Base-by-base conservation (phyloP, 78 protist species). In the Cyanophora paradoxa region DNA sequence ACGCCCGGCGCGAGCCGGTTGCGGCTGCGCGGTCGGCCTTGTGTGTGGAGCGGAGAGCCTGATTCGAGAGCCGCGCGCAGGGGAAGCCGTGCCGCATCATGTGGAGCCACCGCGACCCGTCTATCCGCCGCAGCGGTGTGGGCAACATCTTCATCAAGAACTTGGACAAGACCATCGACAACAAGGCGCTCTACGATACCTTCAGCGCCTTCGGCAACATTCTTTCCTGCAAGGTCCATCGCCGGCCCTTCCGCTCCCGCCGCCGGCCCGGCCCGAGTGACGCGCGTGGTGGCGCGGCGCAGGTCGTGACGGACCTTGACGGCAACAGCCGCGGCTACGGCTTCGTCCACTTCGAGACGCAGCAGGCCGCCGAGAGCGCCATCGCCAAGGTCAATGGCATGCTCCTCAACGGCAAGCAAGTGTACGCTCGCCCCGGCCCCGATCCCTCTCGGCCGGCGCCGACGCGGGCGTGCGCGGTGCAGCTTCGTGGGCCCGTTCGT, bases 101-200 rank as follows among this genome's bases (percentile, higher is more conserved):
- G 99, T 96, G 96, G 97, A 78, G 85, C 56, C 92, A 89, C 61
- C 91, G 98, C 56, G 99, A 97, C 72, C 98, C 98, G 74, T 30
- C 91, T 70, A 67, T 80, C 30, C 93, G 99, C 68, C 80, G 85
- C 74, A 79, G 93, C 11, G 97, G 97, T 41, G 82, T 74, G 42
- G 99, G 98, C 63, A 97, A 97, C 92, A 73, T 97, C 64, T 96
- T 94, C 85, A 86, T 97, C 87, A 94, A 92, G 86, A 90, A 92
- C 88, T 83, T 97, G 44, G 94, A 83, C 69, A 65, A 61, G 66
- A 41, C 71, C 19, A 88, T 95, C 67, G 96, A 91, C 86, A 80
- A 86, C 82, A 83, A 89, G 61, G 81, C 92, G 17, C 82, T 96
- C 14, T 59, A 84, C 81, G 98, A 95, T 71, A 86, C 96, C 16